Conservation (phyloP, 495 filamentous ascomycete species). For the Lophiostoma macrostomum region DNA sequence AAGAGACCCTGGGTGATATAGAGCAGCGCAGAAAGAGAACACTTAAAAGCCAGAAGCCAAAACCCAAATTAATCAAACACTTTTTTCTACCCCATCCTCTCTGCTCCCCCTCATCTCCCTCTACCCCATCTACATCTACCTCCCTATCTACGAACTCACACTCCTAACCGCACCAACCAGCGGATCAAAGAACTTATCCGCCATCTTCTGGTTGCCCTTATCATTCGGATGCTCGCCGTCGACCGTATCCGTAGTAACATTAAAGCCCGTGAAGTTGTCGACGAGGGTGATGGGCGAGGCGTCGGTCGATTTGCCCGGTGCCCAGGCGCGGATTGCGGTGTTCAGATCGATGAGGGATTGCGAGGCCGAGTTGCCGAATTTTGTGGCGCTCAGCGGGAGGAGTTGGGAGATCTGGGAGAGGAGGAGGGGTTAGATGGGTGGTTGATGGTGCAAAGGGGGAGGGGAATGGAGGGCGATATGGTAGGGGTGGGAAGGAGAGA, state of each 20-base stretch:
- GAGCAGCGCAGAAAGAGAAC: background rate
- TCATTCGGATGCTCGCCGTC: constrained; percentile 30
- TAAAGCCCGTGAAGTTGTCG: constrained; percentile 19
- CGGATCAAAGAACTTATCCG: constrained; percentile 11
- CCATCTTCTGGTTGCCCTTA: constrained; percentile 12
- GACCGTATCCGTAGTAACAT: constrained; percentile 13
- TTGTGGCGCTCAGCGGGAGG: constrained; percentile 3
- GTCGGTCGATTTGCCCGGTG: background rate
- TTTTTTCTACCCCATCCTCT: too few relatives aligned
- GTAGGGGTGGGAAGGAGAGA: too few relatives aligned
- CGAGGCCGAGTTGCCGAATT: background rate
- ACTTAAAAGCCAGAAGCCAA: background rate
- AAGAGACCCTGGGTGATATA: too few relatives aligned
- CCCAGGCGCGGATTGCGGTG: constrained; percentile 21
- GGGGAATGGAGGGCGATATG: too few relatives aligned
- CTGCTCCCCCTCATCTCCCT: too few relatives aligned
- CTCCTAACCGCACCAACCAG: constrained; percentile 15
- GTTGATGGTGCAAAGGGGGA: too few relatives aligned
- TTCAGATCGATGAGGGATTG: constrained; percentile 20
- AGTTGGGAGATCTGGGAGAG: constrained; percentile 21
- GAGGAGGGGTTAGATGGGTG: too few relatives aligned
- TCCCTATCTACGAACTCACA: constrained; percentile 4
- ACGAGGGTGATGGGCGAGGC: constrained; percentile 15
- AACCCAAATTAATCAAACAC: constrained; percentile 2
- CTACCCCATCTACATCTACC: background rate